A percentile compares a stretch with the other conserved stretches of the same genome.
phyloP scores from a whole-genome alignment of 1,284 basidiomycete species.

The Tilletia horrida region DNA sequence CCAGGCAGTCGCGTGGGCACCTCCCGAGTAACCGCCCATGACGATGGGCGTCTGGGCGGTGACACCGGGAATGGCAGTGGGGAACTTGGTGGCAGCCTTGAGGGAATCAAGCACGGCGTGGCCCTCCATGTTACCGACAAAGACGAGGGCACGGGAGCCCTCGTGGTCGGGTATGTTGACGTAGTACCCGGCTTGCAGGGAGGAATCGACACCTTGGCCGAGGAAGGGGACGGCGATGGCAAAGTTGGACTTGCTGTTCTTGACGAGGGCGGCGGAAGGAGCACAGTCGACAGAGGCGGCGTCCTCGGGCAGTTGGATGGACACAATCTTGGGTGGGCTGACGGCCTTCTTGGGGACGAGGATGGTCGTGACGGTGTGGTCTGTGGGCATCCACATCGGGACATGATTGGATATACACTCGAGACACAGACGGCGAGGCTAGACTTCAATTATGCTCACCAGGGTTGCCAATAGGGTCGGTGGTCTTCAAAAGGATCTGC shows the following conservation, averaged over 20 bases:
- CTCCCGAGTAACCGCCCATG: slow-evolving; percentile 42
- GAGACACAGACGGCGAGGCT: too few relatives aligned
- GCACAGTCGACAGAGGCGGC: slow-evolving; percentile 34
- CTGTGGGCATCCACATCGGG: too few relatives aligned
- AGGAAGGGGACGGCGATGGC: slow-evolving; percentile 26
- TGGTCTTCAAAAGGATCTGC: slow-evolving; percentile 42
- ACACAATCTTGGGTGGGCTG: slow-evolving; percentile 36
- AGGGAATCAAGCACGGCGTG: slow-evolving; percentile 41
- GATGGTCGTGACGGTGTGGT: slow-evolving; percentile 35
- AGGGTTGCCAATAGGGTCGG: slow-evolving; percentile 20
- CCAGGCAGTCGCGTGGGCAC: slow-evolving; percentile 42
- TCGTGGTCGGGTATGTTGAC: slow-evolving; percentile 47
- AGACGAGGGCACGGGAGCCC: slow-evolving; percentile 32
- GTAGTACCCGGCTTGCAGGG: slow-evolving; percentile 42
- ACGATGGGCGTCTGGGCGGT: slow-evolving; percentile 26
- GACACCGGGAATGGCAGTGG: slow-evolving; percentile 27
- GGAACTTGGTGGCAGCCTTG: slow-evolving; percentile 27
- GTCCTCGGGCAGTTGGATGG: slow-evolving; percentile 37
- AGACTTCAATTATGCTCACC: too few relatives aligned
- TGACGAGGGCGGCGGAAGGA: slow-evolving; percentile 31
- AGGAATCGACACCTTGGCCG: slow-evolving; percentile 33
- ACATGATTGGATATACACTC: slow-evolving; percentile 24
- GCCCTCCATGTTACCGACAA: slow-evolving; percentile 40
- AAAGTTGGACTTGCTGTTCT: slow-evolving; percentile 24
- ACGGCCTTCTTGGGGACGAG: slow-evolving; percentile 34